phyloP scores from a whole-genome alignment of 164 flowering plant species.

The Vitis labrusca region DNA sequence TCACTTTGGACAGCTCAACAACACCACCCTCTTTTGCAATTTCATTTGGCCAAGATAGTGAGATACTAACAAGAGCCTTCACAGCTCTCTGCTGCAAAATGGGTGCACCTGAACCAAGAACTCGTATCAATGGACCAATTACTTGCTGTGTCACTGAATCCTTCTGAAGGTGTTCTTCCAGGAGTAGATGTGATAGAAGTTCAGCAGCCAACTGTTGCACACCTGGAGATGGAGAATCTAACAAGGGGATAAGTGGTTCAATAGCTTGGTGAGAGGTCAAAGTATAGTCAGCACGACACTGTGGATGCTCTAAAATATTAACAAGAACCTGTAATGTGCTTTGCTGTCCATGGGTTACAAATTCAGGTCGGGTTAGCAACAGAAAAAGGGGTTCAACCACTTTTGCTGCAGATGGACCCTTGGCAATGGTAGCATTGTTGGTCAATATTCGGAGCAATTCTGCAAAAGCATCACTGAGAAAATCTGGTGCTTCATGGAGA shows the following conservation, averaged over 20 bases:
- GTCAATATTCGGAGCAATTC: conserved; percentile 91
- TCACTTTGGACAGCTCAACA: conserved; percentile 80
- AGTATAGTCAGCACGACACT: conserved; percentile 72
- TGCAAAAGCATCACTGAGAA: conserved; percentile 82
- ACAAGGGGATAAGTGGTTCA: conserved; percentile 80
- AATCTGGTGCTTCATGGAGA: conserved; percentile 95
- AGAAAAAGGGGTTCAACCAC: conserved; percentile 91
- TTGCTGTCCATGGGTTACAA: conserved; percentile 93
- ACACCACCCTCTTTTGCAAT: conserved; percentile 99
- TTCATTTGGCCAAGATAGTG: conserved; percentile 93
- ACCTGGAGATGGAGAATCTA: conserved; percentile 78
- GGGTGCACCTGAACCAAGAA: conserved; percentile 80
- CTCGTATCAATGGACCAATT: conserved; percentile 80
- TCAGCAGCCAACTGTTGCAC: conserved; percentile 96
- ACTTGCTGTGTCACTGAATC: conserved; percentile 76
- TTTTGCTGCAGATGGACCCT: conserved; percentile 89
- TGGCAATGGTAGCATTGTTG: conserved; percentile 88
- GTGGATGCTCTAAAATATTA: conserved; percentile 90
- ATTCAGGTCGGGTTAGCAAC: conserved; percentile 70
- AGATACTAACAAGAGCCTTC: conserved; percentile 84
- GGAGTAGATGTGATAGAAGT: conserved; percentile 84
- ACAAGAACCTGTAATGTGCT: conserved; percentile 93
- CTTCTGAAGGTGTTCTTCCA: conserved; percentile 90
- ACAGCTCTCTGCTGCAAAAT: conserved; percentile 92
- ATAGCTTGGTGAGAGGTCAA: conserved; percentile 78